A percentile compares a stretch with the other conserved stretches of the same genome.
Conservation (phyloP, 2,329 filamentous ascomycete species). For the Xylariaceae sp. region DNA sequence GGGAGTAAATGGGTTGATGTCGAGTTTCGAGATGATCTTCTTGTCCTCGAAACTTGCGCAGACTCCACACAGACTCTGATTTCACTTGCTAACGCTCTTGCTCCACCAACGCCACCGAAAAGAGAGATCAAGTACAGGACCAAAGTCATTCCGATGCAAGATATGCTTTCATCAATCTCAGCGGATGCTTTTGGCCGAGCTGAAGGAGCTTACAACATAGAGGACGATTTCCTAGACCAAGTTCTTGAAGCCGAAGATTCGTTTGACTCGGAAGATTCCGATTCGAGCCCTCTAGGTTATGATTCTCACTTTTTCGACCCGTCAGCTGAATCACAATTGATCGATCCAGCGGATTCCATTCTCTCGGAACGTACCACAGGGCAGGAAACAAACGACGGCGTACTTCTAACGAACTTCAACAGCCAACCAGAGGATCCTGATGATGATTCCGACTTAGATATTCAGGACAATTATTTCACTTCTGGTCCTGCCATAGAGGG, state of each 20-base stretch:
- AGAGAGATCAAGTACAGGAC: slow-evolving; percentile 84
- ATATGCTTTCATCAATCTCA: slow-evolving; percentile 86
- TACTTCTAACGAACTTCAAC: slow-evolving; percentile 42
- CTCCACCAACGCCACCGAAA: slow-evolving; percentile 77
- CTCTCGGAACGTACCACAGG: slow-evolving; percentile 38
- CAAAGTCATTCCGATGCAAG: slow-evolving; percentile 77
- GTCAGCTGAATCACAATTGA: slow-evolving; percentile 42
- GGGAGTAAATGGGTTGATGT: slow-evolving; percentile 68
- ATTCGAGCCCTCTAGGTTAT: slow-evolving; percentile 34
- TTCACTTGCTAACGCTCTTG: slow-evolving; percentile 70
- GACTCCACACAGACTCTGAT: slow-evolving; percentile 95
- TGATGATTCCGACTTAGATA: slow-evolving; percentile 56
- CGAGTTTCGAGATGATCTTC: slow-evolving; percentile 77
- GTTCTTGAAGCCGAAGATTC: slow-evolving; percentile 41
- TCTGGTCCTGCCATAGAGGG: slow-evolving; percentile 56
- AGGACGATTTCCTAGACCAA: slow-evolving; percentile 57
- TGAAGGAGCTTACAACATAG: slow-evolving; percentile 59
- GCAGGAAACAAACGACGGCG: slow-evolving; percentile 43
- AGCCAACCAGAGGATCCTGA: slow-evolving; percentile 40
- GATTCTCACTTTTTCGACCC: slow-evolving; percentile 47
- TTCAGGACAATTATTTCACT: slow-evolving; percentile 76
- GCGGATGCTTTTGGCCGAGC: slow-evolving; percentile 72
- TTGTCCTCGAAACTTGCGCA: slow-evolving; percentile 91
- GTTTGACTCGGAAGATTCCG: slow-evolving; percentile 34
- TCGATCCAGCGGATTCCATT: slow-evolving; percentile 40